Evolutionary conservation across 78 protist species (phyloP), one percentile per base, ranked within the genome.

Genomic region (Dictyostelium capitatum): DNA sequence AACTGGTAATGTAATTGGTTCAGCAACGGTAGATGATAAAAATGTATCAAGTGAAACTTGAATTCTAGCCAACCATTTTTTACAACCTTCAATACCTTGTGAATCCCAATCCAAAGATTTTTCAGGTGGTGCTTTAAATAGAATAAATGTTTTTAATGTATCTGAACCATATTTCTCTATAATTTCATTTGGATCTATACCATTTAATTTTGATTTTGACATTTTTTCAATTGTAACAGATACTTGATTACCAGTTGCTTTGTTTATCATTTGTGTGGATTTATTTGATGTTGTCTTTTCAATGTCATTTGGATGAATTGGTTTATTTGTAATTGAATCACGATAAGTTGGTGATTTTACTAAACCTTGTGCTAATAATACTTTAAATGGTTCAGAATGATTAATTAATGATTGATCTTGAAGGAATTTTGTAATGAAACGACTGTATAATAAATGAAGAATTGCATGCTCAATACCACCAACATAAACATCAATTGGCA

Each of bases 401-500:
- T 64, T 54, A 67, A 90, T 62, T 25, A 75, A 23, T 10, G 54
- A 53, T 81, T 89, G 83, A 30, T 65, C 82, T 32, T 77, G 51
- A 20, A 97, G 62, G 79, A 97, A 93, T 73, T 80, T 89, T 2
- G 92, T 84, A 72, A 97, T 54, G 93, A 98, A 98, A 54, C 99
- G 94, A 23, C 98, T 90, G 72, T 98, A 98, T 28, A 98, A 83
- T 57, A 98, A 70, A 79, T 98, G 99, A 28, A 98, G 79, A 50
- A 98, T 95, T 1, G 99, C 99, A 64, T 98, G 99, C 75, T 98
- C 99, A 28, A 92, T 92, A 47, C 99, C 98, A 53, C 99, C 98
- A 6, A 98, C 82, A 95, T 97, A 98, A 25, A 97, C 50, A 69
- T 98, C 98, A 3, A 97, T 96, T 15, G 98, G 98, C 90, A 97